These are phyloP conservation scores for Penicillium robsamsonii DNA, from an alignment of 495 filamentous ascomycete genomes.

Conservation along the genomic window DNA sequence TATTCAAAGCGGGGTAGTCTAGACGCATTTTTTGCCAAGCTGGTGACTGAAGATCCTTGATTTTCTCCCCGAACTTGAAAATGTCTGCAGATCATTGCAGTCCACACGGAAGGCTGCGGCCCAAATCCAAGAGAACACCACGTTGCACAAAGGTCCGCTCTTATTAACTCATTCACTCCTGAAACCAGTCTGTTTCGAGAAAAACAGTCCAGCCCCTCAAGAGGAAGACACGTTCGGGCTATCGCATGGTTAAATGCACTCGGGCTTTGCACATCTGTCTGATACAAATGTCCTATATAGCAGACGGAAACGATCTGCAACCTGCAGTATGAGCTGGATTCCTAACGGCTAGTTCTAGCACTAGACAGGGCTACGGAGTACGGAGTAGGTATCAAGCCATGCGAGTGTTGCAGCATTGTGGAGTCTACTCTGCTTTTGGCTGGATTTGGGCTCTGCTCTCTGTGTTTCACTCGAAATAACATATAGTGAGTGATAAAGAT, in stretches of 20 bases:
- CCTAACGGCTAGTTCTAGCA: constrained; percentile 3
- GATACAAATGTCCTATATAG: too few species aligned
- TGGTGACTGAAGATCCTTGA: not conserved
- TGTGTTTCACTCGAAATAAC: not conserved
- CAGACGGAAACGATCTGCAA: constrained; percentile 15
- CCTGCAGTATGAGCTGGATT: constrained; percentile 14
- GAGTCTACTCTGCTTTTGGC: not conserved
- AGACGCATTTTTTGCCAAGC: not conserved
- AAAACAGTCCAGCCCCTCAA: constrained; percentile 4
- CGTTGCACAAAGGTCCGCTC: not conserved
- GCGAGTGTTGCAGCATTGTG: constrained; percentile 6
- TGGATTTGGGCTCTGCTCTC: not conserved
- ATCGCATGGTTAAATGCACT: constrained; percentile 3
- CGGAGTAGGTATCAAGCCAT: not conserved
- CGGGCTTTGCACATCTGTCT: constrained; percentile 3
- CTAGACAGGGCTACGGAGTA: not conserved
- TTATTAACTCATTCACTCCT: not conserved
- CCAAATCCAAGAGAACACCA: not conserved
- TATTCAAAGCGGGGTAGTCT: not conserved
- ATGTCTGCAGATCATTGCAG: not conserved
- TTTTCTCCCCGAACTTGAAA: not conserved
- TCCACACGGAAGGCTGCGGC: constrained; percentile 4
- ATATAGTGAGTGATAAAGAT: not conserved
- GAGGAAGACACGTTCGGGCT: not conserved
- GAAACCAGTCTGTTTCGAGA: constrained; percentile 11